These are phyloP conservation scores for Hyaloperonospora arabidopsidis DNA, from an alignment of 352 stramenopile species.

Conservation along the genomic window DNA sequence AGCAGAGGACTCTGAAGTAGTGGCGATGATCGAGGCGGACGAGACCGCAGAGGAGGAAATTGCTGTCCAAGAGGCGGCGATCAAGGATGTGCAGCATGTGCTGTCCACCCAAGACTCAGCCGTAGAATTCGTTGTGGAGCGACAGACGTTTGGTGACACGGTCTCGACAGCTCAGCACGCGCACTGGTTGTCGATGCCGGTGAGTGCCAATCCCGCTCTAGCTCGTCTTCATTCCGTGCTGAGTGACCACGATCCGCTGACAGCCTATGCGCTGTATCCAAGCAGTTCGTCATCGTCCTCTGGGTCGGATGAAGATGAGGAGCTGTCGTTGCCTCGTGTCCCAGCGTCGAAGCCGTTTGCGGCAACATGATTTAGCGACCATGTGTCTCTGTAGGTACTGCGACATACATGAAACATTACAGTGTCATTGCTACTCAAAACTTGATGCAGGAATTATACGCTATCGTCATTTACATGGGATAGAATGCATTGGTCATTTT, in stretches of 20 bases:
- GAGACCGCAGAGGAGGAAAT: slow-evolving; percentile 7
- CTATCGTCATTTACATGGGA: no score
- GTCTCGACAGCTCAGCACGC: slow-evolving; percentile 21
- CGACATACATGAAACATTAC: slow-evolving; percentile 8
- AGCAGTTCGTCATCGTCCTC: slow-evolving; percentile 15
- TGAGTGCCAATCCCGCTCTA: slow-evolving; percentile 26
- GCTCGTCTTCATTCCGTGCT: slow-evolving; percentile 32
- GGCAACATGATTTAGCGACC: no score
- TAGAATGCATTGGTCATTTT: no score
- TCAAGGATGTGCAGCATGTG: background rate
- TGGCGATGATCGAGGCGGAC: slow-evolving; percentile 2
- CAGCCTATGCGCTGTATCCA: slow-evolving; percentile 33
- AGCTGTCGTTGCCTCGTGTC: slow-evolving; percentile 20
- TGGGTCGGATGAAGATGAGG: slow-evolving; percentile 12
- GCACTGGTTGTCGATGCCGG: slow-evolving; percentile 31
- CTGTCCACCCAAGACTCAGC: background rate
- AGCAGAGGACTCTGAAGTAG: slow-evolving; percentile 1
- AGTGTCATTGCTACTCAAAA: no score
- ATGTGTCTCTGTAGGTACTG: no score
- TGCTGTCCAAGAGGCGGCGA: background rate
- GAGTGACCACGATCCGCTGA: slow-evolving; percentile 27
- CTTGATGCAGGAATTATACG: no score
- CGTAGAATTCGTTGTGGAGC: slow-evolving; percentile 21
- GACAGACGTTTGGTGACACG: slow-evolving; percentile 18
- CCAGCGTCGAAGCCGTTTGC: slow-evolving; percentile 14